Evolutionary conservation across 1,284 basidiomycete species (phyloP).

Genomic region (Pascua guehoae): DNA sequence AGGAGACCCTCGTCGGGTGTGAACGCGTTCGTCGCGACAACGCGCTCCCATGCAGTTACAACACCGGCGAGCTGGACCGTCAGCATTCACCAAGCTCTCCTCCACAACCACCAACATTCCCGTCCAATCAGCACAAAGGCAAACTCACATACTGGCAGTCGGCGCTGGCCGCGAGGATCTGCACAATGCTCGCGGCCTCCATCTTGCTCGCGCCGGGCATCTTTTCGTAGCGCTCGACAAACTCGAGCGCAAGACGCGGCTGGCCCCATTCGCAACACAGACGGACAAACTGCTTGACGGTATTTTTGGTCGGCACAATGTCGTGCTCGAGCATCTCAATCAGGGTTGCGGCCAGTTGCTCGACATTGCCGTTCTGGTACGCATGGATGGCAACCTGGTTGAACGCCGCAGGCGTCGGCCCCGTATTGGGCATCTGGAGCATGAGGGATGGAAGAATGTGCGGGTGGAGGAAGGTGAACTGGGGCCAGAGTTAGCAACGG

Average conservation of each 20-base stretch:
- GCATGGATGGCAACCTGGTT: constrained; percentile 21
- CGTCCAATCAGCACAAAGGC: no score
- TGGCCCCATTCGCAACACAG: constrained; percentile 32
- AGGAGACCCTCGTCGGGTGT: constrained; percentile 71
- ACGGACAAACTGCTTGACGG: constrained; percentile 22
- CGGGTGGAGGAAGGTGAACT: constrained; percentile 26
- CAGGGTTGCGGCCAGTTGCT: constrained; percentile 29
- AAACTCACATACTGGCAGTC: constrained; percentile 37
- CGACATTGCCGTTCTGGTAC: constrained; percentile 17
- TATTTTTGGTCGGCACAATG: constrained; percentile 11
- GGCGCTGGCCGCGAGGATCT: constrained; percentile 36
- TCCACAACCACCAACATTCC: no score
- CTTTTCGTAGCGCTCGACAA: constrained; percentile 23
- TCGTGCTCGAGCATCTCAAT: constrained; percentile 32
- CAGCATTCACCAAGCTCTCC: background rate
- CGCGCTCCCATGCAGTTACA: constrained; percentile 60
- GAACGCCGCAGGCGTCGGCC: constrained; percentile 17
- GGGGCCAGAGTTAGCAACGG: background rate
- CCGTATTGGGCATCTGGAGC: constrained; percentile 6
- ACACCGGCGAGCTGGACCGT: constrained; percentile 63
- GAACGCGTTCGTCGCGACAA: constrained; percentile 56
- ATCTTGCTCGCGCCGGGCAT: constrained; percentile 10
- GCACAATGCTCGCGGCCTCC: constrained; percentile 25
- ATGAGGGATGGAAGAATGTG: constrained; percentile 33
- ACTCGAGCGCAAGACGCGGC: constrained; percentile 34